A percentile compares a stretch with the other conserved stretches of the same genome.
phyloP scores from a whole-genome alignment of 441 rosid genomes.

The Brassica balearica region DNA sequence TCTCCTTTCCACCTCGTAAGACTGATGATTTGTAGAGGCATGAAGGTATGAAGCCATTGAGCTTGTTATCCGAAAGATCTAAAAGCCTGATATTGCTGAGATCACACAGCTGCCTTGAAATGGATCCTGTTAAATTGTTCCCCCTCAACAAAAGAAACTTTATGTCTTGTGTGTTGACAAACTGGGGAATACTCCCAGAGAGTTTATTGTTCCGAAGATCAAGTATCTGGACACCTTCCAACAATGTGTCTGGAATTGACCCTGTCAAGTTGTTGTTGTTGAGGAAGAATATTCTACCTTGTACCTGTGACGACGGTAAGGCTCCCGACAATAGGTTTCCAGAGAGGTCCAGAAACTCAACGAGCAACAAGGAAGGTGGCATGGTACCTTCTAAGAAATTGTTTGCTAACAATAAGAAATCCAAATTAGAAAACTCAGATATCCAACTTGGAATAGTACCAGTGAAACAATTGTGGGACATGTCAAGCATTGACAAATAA shows the following conservation, averaged over 20 bases:
- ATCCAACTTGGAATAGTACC: constrained; percentile 38
- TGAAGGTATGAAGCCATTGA: neutral
- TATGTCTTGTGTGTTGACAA: neutral
- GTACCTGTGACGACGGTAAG: neutral
- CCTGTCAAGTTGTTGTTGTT: constrained; percentile 1
- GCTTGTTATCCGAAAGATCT: neutral
- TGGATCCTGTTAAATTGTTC: neutral
- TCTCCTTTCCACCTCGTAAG: no score
- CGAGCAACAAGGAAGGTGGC: neutral
- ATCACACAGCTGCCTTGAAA: constrained; percentile 4
- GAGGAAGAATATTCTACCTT: neutral
- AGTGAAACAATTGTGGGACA: constrained; percentile 13
- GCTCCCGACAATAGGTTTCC: neutral
- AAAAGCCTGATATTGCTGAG: neutral
- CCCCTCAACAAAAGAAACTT: neutral
- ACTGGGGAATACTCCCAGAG: neutral
- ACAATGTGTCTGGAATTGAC: neutral
- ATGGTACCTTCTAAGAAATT: constrained; percentile 4
- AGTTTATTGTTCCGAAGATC: constrained; percentile 7
- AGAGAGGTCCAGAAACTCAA: constrained; percentile 3
- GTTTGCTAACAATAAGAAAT: neutral
- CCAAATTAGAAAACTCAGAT: neutral
- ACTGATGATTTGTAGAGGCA: no score
- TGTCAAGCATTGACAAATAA: neutral
- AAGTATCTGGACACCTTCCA: constrained; percentile 8